Conservation (phyloP, 164 flowering plant genomes). For the Kingdonia uniflora region DNA sequence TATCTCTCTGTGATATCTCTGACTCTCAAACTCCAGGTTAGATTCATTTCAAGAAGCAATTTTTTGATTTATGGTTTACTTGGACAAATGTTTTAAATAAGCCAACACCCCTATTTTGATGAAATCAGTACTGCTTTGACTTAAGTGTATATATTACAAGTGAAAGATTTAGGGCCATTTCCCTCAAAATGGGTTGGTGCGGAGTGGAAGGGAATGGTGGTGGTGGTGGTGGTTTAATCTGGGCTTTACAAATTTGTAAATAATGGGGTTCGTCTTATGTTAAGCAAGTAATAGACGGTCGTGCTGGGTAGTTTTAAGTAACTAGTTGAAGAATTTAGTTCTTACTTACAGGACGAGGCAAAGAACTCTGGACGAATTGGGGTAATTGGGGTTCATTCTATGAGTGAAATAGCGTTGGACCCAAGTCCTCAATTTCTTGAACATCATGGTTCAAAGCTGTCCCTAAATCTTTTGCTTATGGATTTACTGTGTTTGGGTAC, state of each 20-base stretch:
- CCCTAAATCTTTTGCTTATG: conserved; percentile 71
- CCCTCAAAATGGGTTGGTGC: too few species aligned
- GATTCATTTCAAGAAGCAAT: conserved; percentile 5
- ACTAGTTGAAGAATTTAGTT: conserved; percentile 1
- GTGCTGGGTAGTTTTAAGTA: too few species aligned
- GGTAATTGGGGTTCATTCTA: conserved; percentile 55
- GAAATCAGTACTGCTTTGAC: too few species aligned
- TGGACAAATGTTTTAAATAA: background rate
- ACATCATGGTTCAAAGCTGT: conserved; percentile 41
- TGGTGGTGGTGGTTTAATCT: too few species aligned
- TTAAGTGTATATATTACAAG: too few species aligned
- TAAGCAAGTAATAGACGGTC: too few species aligned
- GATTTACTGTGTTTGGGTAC: conserved; percentile 79
- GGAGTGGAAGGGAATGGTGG: too few species aligned
- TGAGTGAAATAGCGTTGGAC: conserved; percentile 54
- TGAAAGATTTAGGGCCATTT: too few species aligned
- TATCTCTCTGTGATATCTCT: conserved; percentile 58
- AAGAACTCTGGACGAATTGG: conserved; percentile 45
- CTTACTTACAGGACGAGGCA: conserved; percentile 40
- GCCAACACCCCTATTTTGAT: too few species aligned
- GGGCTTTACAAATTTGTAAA: too few species aligned
- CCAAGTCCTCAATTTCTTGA: conserved; percentile 46
- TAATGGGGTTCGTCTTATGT: too few species aligned
- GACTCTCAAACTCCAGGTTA: conserved; percentile 65
- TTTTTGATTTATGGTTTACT: background rate